Conservation (phyloP, 1,284 basidiomycete species). For the Leccinum huronense region DNA sequence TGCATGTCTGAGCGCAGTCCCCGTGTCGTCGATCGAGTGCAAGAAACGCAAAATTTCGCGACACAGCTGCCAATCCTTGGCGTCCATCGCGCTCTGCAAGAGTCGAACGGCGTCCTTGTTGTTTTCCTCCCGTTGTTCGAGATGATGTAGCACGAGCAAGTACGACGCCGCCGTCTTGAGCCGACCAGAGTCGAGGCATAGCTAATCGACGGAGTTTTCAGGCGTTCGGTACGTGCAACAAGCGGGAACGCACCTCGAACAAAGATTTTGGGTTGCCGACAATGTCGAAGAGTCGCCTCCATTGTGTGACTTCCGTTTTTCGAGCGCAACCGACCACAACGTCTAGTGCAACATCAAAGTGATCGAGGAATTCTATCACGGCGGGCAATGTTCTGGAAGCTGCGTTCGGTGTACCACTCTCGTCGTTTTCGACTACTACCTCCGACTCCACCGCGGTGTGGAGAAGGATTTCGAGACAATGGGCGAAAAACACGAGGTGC, state of each 20-base stretch:
- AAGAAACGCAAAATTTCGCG: conserved; percentile 90
- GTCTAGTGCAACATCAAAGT: conserved; percentile 87
- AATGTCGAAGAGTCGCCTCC: conserved; percentile 85
- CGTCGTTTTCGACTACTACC: conserved; percentile 38
- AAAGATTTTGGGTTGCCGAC: conserved; percentile 88
- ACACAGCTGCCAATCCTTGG: conserved; percentile 79
- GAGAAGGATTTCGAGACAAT: conserved; percentile 91
- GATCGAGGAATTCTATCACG: conserved; percentile 89
- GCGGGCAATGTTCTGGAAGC: conserved; percentile 49
- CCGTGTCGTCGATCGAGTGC: conserved; percentile 86
- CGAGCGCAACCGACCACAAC: conserved; percentile 96
- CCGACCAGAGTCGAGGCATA: conserved; percentile 72
- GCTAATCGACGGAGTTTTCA: conserved; percentile 41
- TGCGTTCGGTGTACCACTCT: conserved; percentile 30
- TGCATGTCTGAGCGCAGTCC: conserved; percentile 65
- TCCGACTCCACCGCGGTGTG: conserved; percentile 96
- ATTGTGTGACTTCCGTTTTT: conserved; percentile 93
- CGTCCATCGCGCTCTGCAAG: conserved; percentile 69
- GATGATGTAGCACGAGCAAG: conserved; percentile 88
- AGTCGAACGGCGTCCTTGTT: conserved; percentile 78
- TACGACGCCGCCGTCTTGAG: conserved; percentile 93
- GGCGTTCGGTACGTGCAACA: conserved; percentile 1
- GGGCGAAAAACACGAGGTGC: conserved; percentile 88
- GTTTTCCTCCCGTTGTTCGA: conserved; percentile 85
- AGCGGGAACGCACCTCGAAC: conserved; percentile 68